Evolutionary conservation across 805 yeast genomes (phyloP).

Genomic region (Henningerozyma blattae): DNA sequence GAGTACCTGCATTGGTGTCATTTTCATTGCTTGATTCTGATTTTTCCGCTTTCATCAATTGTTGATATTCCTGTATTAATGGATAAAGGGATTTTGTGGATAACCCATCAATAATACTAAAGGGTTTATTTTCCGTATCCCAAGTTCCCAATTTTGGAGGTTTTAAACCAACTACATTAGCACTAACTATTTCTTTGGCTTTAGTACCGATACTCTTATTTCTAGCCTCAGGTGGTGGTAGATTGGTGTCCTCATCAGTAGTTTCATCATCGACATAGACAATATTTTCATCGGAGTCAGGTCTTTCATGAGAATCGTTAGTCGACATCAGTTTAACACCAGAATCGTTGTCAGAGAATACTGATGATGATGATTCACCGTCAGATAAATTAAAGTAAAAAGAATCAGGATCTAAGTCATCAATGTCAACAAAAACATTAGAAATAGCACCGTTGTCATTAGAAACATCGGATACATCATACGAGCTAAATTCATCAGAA

Average conservation of each 20-base stretch:
- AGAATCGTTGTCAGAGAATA: slow-evolving; percentile 2
- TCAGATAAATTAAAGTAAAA: slow-evolving; percentile 15
- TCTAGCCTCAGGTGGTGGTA: slow-evolving; percentile 56
- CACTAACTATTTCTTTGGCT: slow-evolving; percentile 85
- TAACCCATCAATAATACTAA: slow-evolving; percentile 89
- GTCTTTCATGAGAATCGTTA: slow-evolving; percentile 8
- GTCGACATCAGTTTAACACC: slow-evolving; percentile 4
- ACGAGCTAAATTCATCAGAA: slow-evolving; percentile 4
- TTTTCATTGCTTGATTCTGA: neutral
- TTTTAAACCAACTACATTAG: slow-evolving; percentile 70
- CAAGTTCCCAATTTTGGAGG: slow-evolving; percentile 93
- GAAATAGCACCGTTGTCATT: slow-evolving; percentile 29
- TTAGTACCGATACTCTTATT: slow-evolving; percentile 55
- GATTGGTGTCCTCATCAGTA: slow-evolving; percentile 81
- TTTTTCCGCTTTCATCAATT: slow-evolving; percentile 4
- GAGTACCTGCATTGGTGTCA: slow-evolving; percentile 15
- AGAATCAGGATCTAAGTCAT: slow-evolving; percentile 27
- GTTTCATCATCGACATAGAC: slow-evolving; percentile 65
- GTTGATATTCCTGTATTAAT: slow-evolving; percentile 25
- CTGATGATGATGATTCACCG: slow-evolving; percentile 41
- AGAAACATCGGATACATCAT: slow-evolving; percentile 15
- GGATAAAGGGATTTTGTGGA: slow-evolving; percentile 75
- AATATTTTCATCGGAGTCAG: slow-evolving; percentile 25
- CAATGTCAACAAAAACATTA: slow-evolving; percentile 28
- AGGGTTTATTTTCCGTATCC: slow-evolving; percentile 75